Percentiles rank a stretch among this genome's conserved stretches.
phyloP scores from a whole-genome alignment of 2,329 filamentous ascomycete species.

The Talaromyces sp. region DNA sequence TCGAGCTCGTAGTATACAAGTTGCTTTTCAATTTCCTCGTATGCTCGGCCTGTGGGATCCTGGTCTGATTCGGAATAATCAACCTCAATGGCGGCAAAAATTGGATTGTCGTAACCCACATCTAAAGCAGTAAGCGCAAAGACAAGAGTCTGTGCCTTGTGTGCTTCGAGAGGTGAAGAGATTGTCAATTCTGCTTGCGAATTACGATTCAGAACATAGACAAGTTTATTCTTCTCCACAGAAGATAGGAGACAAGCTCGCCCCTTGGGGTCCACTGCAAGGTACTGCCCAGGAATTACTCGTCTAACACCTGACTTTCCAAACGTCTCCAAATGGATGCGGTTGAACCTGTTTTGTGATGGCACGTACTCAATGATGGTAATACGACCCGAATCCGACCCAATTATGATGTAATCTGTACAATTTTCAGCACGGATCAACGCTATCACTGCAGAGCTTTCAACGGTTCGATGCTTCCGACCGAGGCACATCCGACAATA shows the following conservation, averaged over 20 bases:
- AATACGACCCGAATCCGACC: constrained; percentile 92
- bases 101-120: constrained; percentile 93
- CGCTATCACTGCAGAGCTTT: constrained; percentile 20
- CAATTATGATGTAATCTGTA: constrained; percentile 90
- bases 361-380: constrained; percentile 89
- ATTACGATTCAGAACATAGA: constrained; percentile 96
- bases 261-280: constrained; percentile 92
- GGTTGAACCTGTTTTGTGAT: constrained; percentile 79
- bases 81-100: constrained; percentile 91
- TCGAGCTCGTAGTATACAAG: constrained; percentile 98
- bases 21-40: constrained; percentile 78
- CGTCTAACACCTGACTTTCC: constrained; percentile 93
- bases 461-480: constrained; percentile 32
- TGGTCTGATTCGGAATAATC: constrained; percentile 90
- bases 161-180: constrained; percentile 92
- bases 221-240: constrained; percentile 98
- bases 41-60: constrained; percentile 80
- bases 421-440: constrained; percentile 42
- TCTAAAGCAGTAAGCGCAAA: constrained; percentile 85
- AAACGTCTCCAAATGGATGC: constrained; percentile 93
- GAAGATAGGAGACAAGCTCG: constrained; percentile 92
- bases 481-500: constrained; percentile 34
- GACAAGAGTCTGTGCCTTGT: constrained; percentile 87
- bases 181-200: constrained; percentile 93
- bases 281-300: constrained; percentile 91